phyloP scores from a whole-genome alignment of 768 basidiomycete species.

The Paxillus rubicundulus region DNA sequence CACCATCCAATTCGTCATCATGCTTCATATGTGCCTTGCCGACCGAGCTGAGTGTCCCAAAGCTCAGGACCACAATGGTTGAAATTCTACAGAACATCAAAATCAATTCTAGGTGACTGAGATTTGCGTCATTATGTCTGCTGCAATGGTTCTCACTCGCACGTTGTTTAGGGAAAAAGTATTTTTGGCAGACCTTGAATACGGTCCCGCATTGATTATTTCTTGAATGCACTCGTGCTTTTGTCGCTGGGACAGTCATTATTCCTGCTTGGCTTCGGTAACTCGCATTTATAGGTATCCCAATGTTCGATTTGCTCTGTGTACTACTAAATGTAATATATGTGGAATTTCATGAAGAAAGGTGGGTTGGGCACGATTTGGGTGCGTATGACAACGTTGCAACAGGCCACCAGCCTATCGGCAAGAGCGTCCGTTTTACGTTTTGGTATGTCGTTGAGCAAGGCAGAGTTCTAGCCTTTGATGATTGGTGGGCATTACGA shows the following conservation, averaged over 20 bases:
- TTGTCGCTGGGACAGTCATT: background rate
- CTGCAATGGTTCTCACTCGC: background rate
- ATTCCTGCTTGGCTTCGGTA: background rate
- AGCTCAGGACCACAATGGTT: conserved; percentile 42
- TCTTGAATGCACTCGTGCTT: conserved; percentile 35
- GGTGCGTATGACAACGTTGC: too few relatives aligned
- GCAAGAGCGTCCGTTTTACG: too few relatives aligned
- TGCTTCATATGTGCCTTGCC: conserved; percentile 58
- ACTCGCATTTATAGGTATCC: background rate
- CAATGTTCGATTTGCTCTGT: background rate
- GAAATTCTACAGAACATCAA: conserved; percentile 46
- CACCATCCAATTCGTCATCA: conserved; percentile 56
- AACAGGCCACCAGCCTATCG: too few relatives aligned
- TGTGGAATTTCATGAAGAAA: background rate
- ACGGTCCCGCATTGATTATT: conserved; percentile 55
- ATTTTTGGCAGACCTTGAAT: conserved; percentile 48
- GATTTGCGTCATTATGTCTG: background rate
- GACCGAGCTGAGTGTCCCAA: conserved; percentile 40
- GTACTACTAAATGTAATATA: background rate
- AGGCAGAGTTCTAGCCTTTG: too few relatives aligned
- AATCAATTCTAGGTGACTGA: conserved; percentile 40
- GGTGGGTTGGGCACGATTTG: too few relatives aligned
- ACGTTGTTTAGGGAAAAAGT: conserved; percentile 42
- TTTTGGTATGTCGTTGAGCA: too few relatives aligned
- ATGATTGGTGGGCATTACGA: too few relatives aligned